A percentile compares a stretch with the other conserved stretches of the same genome.
These are phyloP conservation scores for Calamus simplicifolius DNA, from an alignment of 176 grass and related monocot genomes.

Conservation along the genomic window DNA sequence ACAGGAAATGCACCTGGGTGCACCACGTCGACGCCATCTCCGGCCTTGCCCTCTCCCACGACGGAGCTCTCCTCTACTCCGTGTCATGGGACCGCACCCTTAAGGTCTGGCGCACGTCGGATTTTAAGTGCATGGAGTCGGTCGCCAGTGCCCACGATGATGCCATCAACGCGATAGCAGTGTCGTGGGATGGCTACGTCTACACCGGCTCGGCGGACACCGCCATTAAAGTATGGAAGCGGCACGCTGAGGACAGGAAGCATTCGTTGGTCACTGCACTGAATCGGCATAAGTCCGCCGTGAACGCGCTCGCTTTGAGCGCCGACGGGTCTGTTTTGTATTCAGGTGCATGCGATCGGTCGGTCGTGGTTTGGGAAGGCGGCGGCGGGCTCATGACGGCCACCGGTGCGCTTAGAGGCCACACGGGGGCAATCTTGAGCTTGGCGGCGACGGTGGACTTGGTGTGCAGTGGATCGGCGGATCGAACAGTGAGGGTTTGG, in stretches of 20 bases:
- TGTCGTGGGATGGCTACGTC: slow-evolving; percentile 33
- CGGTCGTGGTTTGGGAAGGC: slow-evolving; percentile 58
- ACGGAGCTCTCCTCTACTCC: slow-evolving; percentile 58
- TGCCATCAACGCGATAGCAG: slow-evolving; percentile 66
- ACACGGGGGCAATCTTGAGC: slow-evolving; percentile 45
- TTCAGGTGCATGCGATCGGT: slow-evolving; percentile 50
- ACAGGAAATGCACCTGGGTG: slow-evolving; percentile 59
- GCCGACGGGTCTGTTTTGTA: slow-evolving; percentile 45
- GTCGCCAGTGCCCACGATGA: slow-evolving; percentile 48
- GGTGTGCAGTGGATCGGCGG: slow-evolving; percentile 66
- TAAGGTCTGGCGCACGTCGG: slow-evolving; percentile 48
- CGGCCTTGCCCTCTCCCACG: slow-evolving; percentile 43
- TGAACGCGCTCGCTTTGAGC: slow-evolving; percentile 56
- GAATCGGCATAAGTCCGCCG: slow-evolving; percentile 37
- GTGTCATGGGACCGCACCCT: slow-evolving; percentile 76
- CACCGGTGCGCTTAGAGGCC: slow-evolving; percentile 29
- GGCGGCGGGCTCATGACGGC: slow-evolving; percentile 10
- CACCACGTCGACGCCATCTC: slow-evolving; percentile 66
- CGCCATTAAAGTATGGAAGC: slow-evolving; percentile 45
- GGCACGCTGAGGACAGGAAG: slow-evolving; percentile 8
- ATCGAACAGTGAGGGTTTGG: slow-evolving; percentile 65
- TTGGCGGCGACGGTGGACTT: slow-evolving; percentile 31
- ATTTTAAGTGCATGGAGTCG: slow-evolving; percentile 46
- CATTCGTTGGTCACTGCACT: slow-evolving; percentile 34
- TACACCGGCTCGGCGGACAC: slow-evolving; percentile 61